These are phyloP conservation scores for Xanthoconium purpureum DNA, from an alignment of 768 basidiomycete species.

Conservation along the genomic window DNA sequence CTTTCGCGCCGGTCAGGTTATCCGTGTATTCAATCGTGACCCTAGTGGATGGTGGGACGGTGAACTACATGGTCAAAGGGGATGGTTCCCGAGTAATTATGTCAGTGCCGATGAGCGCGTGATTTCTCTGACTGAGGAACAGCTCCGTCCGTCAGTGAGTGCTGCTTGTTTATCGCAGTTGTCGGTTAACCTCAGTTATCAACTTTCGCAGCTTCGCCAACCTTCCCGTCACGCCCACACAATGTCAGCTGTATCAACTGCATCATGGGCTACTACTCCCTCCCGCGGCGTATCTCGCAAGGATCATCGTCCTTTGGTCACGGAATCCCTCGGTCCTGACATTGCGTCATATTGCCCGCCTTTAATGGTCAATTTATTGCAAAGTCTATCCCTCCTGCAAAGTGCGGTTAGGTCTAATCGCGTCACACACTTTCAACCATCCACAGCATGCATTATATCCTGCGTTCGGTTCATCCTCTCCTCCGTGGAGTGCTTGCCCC, in stretches of 20 bases:
- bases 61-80: conserved; percentile 80
- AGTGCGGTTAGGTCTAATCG: conserved; percentile 79
- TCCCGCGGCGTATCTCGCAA: conserved; percentile 38
- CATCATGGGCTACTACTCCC: conserved; percentile 52
- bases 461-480: conserved; percentile 86
- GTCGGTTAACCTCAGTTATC: not conserved
- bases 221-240: conserved; percentile 47
- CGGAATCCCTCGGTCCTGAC: conserved; percentile 46
- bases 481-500: conserved; percentile 77
- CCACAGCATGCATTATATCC: conserved; percentile 92
- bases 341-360: conserved; percentile 68
- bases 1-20: conserved; percentile 88
- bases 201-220: conserved; percentile 29
- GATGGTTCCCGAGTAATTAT: conserved; percentile 99
- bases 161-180: not conserved
- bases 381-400: conserved; percentile 82
- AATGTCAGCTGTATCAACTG: conserved; percentile 48
- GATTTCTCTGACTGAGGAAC: conserved; percentile 54
- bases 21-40: conserved; percentile 87
- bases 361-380: conserved; percentile 79
- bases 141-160: conserved; percentile 46
- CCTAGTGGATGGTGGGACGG: conserved; percentile 98
- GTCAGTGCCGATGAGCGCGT: conserved; percentile 62
- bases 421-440: conserved; percentile 84
- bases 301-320: conserved; percentile 44